Conservation (phyloP, 2,329 filamentous ascomycete genomes). For the Zalaria obscura region DNA sequence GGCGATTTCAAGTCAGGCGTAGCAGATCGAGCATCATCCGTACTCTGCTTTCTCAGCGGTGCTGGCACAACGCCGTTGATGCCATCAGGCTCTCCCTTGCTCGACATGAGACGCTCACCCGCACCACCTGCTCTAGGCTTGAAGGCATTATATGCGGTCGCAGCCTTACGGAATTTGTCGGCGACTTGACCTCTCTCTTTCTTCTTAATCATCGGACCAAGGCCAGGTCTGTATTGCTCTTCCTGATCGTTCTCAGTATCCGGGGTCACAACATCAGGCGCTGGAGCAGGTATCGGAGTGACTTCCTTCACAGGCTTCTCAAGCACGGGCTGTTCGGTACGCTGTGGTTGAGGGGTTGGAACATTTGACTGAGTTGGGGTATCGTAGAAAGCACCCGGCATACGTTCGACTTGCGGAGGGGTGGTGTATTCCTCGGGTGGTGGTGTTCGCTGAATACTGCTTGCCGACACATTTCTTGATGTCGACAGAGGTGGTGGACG, state of each 20-base stretch:
- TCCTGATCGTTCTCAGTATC: conserved; percentile 21
- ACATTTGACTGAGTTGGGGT: conserved; percentile 7
- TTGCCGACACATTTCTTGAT: conserved; percentile 4
- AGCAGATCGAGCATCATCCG: conserved; percentile 2
- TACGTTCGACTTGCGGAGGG: neutral
- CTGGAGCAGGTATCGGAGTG: conserved; percentile 1
- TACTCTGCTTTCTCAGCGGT: conserved; percentile 31
- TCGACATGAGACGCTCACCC: conserved; percentile 52
- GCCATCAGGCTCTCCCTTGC: conserved; percentile 60
- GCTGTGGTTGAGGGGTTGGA: conserved; percentile 1
- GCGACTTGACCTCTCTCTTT: conserved; percentile 63
- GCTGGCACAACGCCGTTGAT: conserved; percentile 81
- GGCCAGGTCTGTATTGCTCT: conserved; percentile 51
- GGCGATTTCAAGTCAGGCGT: neutral
- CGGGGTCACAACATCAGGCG: conserved; percentile 4
- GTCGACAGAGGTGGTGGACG: conserved; percentile 15
- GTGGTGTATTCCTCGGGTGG: conserved; percentile 1
- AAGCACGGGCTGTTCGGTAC: neutral
- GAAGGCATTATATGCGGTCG: conserved; percentile 58
- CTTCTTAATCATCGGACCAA: conserved; percentile 83
- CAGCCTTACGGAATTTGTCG: conserved; percentile 66
- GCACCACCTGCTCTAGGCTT: conserved; percentile 81
- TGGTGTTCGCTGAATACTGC: conserved; percentile 2
- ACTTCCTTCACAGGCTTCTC: conserved; percentile 4
- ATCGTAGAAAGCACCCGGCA: conserved; percentile 6